Conservation (phyloP, 164 flowering plant genomes). For the Stephania cephalantha region DNA sequence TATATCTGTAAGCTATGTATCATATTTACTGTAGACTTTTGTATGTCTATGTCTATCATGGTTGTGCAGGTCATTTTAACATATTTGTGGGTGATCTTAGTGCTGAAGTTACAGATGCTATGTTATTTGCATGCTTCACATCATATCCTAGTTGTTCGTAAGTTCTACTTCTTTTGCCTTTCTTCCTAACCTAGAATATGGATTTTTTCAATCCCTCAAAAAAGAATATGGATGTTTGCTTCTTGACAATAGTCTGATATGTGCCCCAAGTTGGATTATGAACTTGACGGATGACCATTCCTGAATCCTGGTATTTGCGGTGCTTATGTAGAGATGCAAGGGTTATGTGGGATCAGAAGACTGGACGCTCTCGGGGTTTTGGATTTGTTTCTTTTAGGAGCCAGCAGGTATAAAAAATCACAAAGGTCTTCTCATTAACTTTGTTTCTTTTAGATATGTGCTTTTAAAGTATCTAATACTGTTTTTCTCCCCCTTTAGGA, state of each 20-base stretch:
- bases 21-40: not conserved
- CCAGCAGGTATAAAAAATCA: conserved; percentile 62
- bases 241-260: not conserved
- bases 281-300: not conserved
- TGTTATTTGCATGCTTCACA: conserved; percentile 84
- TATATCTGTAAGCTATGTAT: not conserved
- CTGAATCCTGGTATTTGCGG: not conserved
- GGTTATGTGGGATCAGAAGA: conserved; percentile 88
- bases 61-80: conserved; percentile 70
- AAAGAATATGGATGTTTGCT: not conserved
- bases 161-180: conserved; percentile 23
- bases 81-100: conserved; percentile 97
- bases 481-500: conserved; percentile 36
- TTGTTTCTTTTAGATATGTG: too few relatives aligned
- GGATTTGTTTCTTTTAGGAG: conserved; percentile 96
- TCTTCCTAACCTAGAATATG: too few relatives aligned
- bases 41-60: not conserved
- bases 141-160: conserved; percentile 94
- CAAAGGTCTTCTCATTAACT: too few relatives aligned
- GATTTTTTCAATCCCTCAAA: too few relatives aligned
- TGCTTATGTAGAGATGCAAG: conserved; percentile 55
- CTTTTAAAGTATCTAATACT: too few relatives aligned
- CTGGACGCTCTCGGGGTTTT: conserved; percentile 98
- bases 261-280: not conserved
- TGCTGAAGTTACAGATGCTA: conserved; percentile 97